Base-by-base conservation (phyloP, 2,329 filamentous ascomycete species). In the Zelopaecilomyces penicillatus region DNA sequence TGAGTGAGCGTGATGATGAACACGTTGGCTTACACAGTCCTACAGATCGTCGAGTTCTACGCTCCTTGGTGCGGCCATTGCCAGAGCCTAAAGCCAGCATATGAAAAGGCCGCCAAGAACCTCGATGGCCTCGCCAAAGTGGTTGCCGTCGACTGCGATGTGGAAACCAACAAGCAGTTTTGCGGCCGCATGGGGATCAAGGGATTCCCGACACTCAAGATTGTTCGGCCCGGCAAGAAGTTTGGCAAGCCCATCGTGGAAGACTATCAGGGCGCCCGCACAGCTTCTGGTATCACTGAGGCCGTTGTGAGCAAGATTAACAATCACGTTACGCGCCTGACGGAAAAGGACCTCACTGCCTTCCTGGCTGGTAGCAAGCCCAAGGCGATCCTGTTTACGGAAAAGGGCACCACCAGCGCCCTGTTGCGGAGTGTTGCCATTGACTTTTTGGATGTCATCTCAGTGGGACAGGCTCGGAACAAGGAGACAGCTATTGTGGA, bases 61-160 rank as follows among this genome's bases (percentile, higher is more conserved):
- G 91, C 91, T 6, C 91, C 91, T 27, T 97, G 91, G 91, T 97
- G 93, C 59, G 93, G 91, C 36, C 93, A 97, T 69, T 98, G 93
- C 71, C 78, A 95, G 68, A 96, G 85, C 68, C 83, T 98, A 58
- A 90, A 96, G 69, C 91, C 90, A 3, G 87, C 87, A 37, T 98
- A 93, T 68, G 91, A 97, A 66, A 95, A 95, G 66, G 90, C 83
- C 2, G 93, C 93, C 55, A 85, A 84, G 58, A 88, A 82, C 57
- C 83, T 98, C 47, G 79, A 85, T n/a, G 93, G 93, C 10, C 76
- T 97, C 10, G 93, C 89, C 57, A 94, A 95, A 58, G 91, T 98
- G 36, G 93, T 88, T 39, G 93, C 94, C 44, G 74, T 98, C 52
- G 86, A 98, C 66, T 98, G 93, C 65, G 91, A 98, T 59, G 89